Evolutionary conservation across 306 rosid genomes (phyloP), one percentile per base, ranked within the genome.

Genomic region (Quercus glauca): DNA sequence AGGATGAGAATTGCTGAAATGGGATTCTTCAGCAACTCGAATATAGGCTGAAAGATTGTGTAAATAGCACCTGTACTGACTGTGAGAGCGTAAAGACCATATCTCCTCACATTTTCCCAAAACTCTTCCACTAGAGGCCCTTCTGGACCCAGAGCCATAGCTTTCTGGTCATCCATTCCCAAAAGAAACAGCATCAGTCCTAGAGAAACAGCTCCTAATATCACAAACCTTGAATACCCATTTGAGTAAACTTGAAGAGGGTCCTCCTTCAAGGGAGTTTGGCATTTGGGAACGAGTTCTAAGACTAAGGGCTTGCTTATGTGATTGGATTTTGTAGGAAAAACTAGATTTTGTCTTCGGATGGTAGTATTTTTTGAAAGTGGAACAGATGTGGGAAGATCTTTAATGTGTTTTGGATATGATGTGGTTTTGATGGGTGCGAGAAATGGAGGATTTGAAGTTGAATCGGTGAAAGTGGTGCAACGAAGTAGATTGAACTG

Each of bases 81-180:
- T 0, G 89, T 95, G 12, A 95, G 88, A 28, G 99, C 97, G 21
- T 95, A 95, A 2, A 95, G 80, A 8, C 81, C 97, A 73, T 95
- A 93, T 82, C 98, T 89, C 69, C 99, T 84, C 0, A 95, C 97
- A 17, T 95, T 93, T 11, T 95, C 99, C 99, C 99, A 95, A 73
- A 95, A 95, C 78, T 93, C 99, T 51, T 95, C 99, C 81, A 91
- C 86, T 28, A 95, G 84, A 20, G 98, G 99, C 43, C 99, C 98
- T 88, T 91, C 92, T 0, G 98, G 98, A 1, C 98, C 98, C 31
- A 95, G 80, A 60, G 99, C 99, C 89, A 81, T 35, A 6, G 94
- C 99, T 87, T 85, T 90, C 5, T 90, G 87, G 12, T 79, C 91
- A 43, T 84, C 91, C 35, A 85, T 25, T 13, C 91, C 96, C 73